Evolutionary conservation across 495 filamentous ascomycete genomes (phyloP), one percentile per base, ranked within the genome.

Genomic region (Talaromyces borbonicus): DNA sequence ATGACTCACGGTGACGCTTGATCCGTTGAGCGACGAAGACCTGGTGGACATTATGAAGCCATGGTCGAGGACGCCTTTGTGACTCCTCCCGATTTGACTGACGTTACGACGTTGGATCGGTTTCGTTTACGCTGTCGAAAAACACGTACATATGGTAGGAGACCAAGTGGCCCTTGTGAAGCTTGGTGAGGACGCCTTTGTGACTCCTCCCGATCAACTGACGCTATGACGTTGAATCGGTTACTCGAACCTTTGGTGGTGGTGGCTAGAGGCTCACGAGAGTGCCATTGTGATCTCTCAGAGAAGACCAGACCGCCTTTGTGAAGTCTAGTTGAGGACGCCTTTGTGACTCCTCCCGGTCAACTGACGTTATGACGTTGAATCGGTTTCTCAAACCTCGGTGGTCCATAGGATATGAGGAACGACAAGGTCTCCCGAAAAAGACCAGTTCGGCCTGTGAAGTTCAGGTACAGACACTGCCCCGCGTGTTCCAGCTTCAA

Each of bases 201-300:
- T 41, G 38, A 41, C 38, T 41, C 38, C 38, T 41, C 19, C 19
- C 38, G 38, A 24, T 42, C 16, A 24, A 42, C 39, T 42, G 39
- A 42, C 39, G 23, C 39, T 42, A 37, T 27, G 39, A 42, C 22
- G 20, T 42, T 25, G 18, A 29, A 40, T 42, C 19, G 39, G 39
- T 24, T 42, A n/a, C n/a, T 42, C 39, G 22, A 26, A 25, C 22
- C 15, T 15, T 24, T 26, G 25, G 39, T 42, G 39, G 22, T 26
- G 4, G 16, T 37, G 6, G 33, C 6, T 5, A 18, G 12, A 42
- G 22, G 39, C 29, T 42, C 39, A 26, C 29, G 39, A 42, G 39
- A 42, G 39, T 27, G 39, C n/a, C 39, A n/a, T 14, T 42, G 23
- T 14, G 39, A 42, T 42, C 39, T 42, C 39, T 42, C 39, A 42